Evolutionary conservation across 192 early-diverging fungal species (phyloP), one percentile per base, ranked within the genome.

Genomic region (Gonapodya prolifera): DNA sequence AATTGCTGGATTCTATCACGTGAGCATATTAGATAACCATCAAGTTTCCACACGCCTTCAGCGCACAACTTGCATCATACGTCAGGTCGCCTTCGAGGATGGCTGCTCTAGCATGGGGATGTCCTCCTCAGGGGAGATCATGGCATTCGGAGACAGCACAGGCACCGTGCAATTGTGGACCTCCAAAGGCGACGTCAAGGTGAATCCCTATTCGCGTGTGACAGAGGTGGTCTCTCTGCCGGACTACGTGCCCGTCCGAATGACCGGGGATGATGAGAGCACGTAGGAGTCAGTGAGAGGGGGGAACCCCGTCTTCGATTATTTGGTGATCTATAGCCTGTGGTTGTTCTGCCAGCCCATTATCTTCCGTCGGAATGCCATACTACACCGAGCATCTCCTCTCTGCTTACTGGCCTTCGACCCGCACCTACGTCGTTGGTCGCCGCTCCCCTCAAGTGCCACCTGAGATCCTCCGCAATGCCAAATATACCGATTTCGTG

Each of bases 401-500:
- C 18, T 95, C 93, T 13, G 87, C 88, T 0, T 34, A 74, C 13
- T 94, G 94, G 94, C 89, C 93, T 33, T 70, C 79, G 0, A 85
- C 87, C 35, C 77, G 87, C 0, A 80, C 84, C n/a, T 93, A 86
- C 78, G 89, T 90, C 31, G 91, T 93, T 0, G 94, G 93, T n/a
- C 81, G 86, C 34, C 93, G 92, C 2, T 83, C 92, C 0, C 84
- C 87, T 13, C 84, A 83, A 17, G 92, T 99, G 18, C 94, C 95
- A 17, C 81, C 91, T 1, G 91, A 88, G 16, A 85, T 96, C 2
- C 78, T 94, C 28, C 84, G 86, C 35, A 91, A 91, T 73, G 91
- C 96, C 78, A 95, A 96, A 80, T 92, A 89, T 84, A 92, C 93
- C 79, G 95, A 95, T 76, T 94, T 93, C 85, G 95, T 99, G 1